These are phyloP conservation scores for Nasturtium officinale DNA, from an alignment of 345 rosid species.

Conservation along the genomic window DNA sequence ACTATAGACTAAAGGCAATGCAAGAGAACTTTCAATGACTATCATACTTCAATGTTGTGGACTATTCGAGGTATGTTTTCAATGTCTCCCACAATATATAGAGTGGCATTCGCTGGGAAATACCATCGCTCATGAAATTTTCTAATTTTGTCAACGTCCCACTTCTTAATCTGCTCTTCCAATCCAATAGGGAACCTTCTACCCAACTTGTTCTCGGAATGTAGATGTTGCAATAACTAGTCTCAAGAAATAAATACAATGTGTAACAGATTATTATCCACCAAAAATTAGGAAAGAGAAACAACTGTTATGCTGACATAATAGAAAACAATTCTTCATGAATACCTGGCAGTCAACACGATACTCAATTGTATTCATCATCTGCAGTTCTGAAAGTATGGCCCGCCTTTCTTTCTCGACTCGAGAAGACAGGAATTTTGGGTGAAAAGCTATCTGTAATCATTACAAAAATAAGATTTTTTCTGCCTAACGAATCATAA, in stretches of 20 bases:
- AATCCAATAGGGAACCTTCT: conserved; percentile 97
- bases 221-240: conserved; percentile 92
- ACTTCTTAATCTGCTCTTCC: conserved; percentile 96
- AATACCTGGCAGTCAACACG: conserved; percentile 99
- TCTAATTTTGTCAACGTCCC: conserved; percentile 99
- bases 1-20: not conserved
- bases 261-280: conserved; percentile 2
- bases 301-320: conserved; percentile 34
- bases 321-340: conserved; percentile 27
- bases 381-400: conserved; percentile 96
- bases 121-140: conserved; percentile 99
- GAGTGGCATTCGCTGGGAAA: conserved; percentile 95
- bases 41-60: conserved; percentile 78
- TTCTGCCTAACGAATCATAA: not conserved
- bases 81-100: conserved; percentile 95
- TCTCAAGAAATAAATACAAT: conserved; percentile 37
- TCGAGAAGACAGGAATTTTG: conserved; percentile 89
- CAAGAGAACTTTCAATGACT: conserved; percentile 23
- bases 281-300: conserved; percentile 19
- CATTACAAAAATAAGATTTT: conserved; percentile 20
- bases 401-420: conserved; percentile 99
- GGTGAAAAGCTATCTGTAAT: conserved; percentile 91
- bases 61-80: conserved; percentile 68
- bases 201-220: conserved; percentile 98
- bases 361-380: conserved; percentile 99